phyloP scores from a whole-genome alignment of 306 rosid genomes.

The Corylus avellana region DNA sequence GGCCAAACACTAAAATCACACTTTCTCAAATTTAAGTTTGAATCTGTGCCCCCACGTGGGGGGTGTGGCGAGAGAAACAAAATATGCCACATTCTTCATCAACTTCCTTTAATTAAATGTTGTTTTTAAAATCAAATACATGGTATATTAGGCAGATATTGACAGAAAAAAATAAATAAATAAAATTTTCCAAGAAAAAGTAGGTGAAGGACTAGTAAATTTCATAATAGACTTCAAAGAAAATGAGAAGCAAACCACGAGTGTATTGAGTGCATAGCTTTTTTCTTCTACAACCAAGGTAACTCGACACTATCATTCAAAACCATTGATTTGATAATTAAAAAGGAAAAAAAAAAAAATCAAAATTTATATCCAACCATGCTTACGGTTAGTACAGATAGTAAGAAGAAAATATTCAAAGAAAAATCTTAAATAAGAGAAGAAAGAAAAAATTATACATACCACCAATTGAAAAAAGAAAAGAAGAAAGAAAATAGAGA shows the following conservation, averaged over 20 bases:
- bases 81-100: not conserved
- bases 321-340: not conserved
- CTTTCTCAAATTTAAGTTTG: not conserved
- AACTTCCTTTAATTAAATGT: not conserved
- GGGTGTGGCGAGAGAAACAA: not conserved
- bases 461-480: not conserved
- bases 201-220: not conserved
- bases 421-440: not conserved
- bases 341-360: not conserved
- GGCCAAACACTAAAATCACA: not conserved
- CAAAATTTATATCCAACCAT: not conserved
- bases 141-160: not conserved
- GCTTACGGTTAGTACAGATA: not conserved
- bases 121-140: not conserved
- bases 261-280: not conserved
- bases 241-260: not conserved
- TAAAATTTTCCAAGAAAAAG: not conserved
- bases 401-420: not conserved
- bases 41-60: not conserved
- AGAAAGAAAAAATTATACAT: not conserved
- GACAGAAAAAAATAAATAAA: not conserved
- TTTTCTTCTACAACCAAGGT: not conserved
- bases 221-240: not conserved
- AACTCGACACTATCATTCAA: not conserved
- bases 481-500: not conserved